phyloP scores from a whole-genome alignment of 495 filamentous ascomycete genomes.

The Podospora didyma region DNA sequence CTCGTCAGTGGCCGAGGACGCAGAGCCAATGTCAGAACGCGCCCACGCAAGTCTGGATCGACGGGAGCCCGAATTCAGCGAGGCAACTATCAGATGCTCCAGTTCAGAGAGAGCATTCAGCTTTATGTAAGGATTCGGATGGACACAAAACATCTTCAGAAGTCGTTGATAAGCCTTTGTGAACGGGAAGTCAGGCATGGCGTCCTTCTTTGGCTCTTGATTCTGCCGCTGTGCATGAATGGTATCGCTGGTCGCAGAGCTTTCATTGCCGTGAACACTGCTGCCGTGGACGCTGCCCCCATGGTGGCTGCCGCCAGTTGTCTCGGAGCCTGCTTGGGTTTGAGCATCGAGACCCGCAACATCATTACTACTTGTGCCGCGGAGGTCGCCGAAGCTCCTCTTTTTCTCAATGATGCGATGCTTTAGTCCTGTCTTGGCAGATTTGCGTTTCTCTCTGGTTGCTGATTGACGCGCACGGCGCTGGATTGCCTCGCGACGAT shows the following conservation, averaged over 20 bases:
- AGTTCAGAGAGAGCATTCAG: constrained; percentile 80
- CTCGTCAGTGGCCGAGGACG: constrained; percentile 30
- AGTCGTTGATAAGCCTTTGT: constrained; percentile 72
- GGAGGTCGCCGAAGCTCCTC: constrained; percentile 50
- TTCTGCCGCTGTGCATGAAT: constrained; percentile 28
- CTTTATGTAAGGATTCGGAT: constrained; percentile 84
- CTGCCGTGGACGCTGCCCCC: constrained; percentile 18
- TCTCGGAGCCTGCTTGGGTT: constrained; percentile 19
- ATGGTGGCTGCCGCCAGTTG: constrained; percentile 24
- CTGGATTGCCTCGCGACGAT: constrained; percentile 64
- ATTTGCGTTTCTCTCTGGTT: constrained; percentile 45
- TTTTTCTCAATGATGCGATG: constrained; percentile 57
- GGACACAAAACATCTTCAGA: constrained; percentile 81
- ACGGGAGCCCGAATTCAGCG: constrained; percentile 50
- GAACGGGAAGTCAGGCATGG: constrained; percentile 63
- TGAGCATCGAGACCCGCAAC: constrained; percentile 21
- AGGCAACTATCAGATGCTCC: constrained; percentile 74
- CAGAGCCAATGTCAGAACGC: constrained; percentile 31
- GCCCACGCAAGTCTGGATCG: constrained; percentile 31
- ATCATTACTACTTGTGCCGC: constrained; percentile 36
- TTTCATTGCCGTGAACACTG: constrained; percentile 36
- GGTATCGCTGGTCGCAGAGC: constrained; percentile 39
- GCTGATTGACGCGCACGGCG: constrained; percentile 36
- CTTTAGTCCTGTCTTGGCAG: constrained; percentile 30
- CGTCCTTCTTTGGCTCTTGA: constrained; percentile 34